Base-by-base conservation (phyloP, 805 yeast species). In the Blastobotrys peoriensis region DNA sequence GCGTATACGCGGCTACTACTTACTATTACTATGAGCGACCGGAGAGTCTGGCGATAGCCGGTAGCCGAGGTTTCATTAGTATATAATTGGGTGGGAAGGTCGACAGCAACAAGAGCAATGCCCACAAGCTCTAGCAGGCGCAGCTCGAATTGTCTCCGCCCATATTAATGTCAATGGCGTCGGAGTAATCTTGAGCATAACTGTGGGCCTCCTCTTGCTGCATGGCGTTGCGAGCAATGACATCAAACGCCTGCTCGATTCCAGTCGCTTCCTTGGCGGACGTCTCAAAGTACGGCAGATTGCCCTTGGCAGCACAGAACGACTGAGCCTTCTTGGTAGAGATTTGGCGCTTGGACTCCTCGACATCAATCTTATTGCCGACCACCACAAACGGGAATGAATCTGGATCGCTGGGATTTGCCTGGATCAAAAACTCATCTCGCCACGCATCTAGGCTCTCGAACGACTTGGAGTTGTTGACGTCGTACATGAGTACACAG, bases 231-330 rank as follows among this genome's bases (percentile, higher is more conserved):
- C 96, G 78, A 25, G 96, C 96, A 57, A 91, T 86, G 36, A 89
- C 95, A 63, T 93, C 97, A 60, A 91, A 91, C 2, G 98, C 98
- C 57, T 84, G 81, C 60, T 89, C 96, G 28, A 91, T 96, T 56
- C 94, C 94, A 40, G 89, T 86, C 13, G 93, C 88, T 63, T 88
- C 96, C 69, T 91, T 93, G 16, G 98, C 98, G 71, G 93, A 81
- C n/a, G 98, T 91, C 65, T 91, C 96, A 60, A 93, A 91, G 48
- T 89, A 80, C 3, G 98, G 98, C 49, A 88, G 72, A 51, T 88
- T 86, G 66, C 94, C 83, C 52, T 75, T 65, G 40, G 76, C 73
- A 45, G 73, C 76, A 44, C 83, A 78, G 63, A 76, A 73, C 38
- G 78, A 77, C 56, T 76, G 78, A 6, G 83, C 86, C 51, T 75